These are phyloP conservation scores for Ceratorhiza oryzae-sativae DNA, from an alignment of 1,284 basidiomycete genomes.

Conservation along the genomic window DNA sequence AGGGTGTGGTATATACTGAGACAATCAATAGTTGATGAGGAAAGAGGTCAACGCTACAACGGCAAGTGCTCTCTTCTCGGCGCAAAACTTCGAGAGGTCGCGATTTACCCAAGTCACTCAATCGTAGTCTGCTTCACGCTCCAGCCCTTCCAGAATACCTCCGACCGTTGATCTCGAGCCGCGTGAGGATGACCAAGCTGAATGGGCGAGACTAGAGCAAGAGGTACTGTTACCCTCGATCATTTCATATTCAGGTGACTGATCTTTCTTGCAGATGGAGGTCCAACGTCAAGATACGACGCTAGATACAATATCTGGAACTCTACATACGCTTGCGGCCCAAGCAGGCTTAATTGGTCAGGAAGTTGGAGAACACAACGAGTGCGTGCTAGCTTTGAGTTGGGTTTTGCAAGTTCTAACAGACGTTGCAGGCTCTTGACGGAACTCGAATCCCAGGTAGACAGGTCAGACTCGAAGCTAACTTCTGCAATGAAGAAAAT, in stretches of 20 bases:
- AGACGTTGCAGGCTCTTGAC: slow-evolving; percentile 75
- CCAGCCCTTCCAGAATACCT: slow-evolving; percentile 39
- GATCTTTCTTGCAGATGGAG: slow-evolving; percentile 65
- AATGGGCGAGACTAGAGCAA: slow-evolving; percentile 85
- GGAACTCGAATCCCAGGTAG: slow-evolving; percentile 79
- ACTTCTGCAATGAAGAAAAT: slow-evolving; percentile 73
- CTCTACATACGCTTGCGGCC: slow-evolving; percentile 77
- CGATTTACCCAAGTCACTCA: background rate
- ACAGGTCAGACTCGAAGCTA: slow-evolving; percentile 74
- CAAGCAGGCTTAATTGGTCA: slow-evolving; percentile 91
- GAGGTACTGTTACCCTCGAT: slow-evolving; percentile 60
- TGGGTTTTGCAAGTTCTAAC: background rate
- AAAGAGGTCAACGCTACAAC: slow-evolving; percentile 55
- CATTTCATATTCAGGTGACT: background rate
- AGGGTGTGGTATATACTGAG: background rate
- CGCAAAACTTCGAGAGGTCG: background rate
- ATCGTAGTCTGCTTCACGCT: slow-evolving; percentile 42
- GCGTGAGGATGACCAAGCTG: slow-evolving; percentile 67
- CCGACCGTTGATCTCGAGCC: slow-evolving; percentile 46
- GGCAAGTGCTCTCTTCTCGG: slow-evolving; percentile 22
- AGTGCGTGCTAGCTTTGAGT: slow-evolving; percentile 59
- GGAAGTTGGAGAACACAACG: slow-evolving; percentile 86
- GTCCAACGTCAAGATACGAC: slow-evolving; percentile 86
- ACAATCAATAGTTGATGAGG: slow-evolving; percentile 71
- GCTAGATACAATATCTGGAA: slow-evolving; percentile 83